phyloP scores from a whole-genome alignment of 805 yeast species.

The Suhomyces canberraensis region DNA sequence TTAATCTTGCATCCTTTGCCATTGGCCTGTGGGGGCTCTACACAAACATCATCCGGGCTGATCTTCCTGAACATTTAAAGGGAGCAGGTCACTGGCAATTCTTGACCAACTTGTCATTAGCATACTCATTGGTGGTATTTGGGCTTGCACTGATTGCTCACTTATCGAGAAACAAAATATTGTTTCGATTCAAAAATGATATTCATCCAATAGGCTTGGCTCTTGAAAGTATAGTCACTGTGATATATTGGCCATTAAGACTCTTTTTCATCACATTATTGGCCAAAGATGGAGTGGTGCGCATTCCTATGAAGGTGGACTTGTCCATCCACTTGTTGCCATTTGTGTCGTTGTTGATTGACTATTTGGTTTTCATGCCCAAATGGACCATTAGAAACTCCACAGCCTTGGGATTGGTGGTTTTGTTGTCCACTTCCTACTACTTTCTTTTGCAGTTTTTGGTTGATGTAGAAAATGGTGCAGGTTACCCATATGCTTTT shows the following conservation, averaged over 20 bases:
- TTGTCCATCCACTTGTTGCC: constrained; percentile 61
- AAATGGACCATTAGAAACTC: constrained; percentile 33
- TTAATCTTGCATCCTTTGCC: constrained; percentile 23
- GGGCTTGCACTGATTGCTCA: constrained; percentile 32
- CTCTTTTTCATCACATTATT: constrained; percentile 51
- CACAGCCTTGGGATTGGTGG: constrained; percentile 39
- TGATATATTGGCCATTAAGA: constrained; percentile 68
- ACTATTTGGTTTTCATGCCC: constrained; percentile 53
- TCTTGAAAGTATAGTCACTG: constrained; percentile 57
- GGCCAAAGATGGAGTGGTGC: constrained; percentile 27
- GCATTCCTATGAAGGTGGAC: constrained; percentile 52
- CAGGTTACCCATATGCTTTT: constrained; percentile 65
- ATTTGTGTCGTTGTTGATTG: constrained; percentile 46
- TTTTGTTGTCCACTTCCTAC: constrained; percentile 43
- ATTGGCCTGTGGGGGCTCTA: constrained; percentile 30
- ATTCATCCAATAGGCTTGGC: constrained; percentile 55
- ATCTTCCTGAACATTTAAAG: constrained; percentile 48
- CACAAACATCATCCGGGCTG: constrained; percentile 14
- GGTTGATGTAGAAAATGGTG: constrained; percentile 46
- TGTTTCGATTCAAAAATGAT: constrained; percentile 36
- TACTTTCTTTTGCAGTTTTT: constrained; percentile 50
- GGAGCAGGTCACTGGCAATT: constrained; percentile 71
- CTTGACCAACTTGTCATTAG: constrained; percentile 48
- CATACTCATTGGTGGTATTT: constrained; percentile 13
- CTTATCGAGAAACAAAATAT: constrained; percentile 15